Evolutionary conservation across 345 rosid species (phyloP), one percentile per base, ranked within the genome.

Genomic region (Murraya koenigii): DNA sequence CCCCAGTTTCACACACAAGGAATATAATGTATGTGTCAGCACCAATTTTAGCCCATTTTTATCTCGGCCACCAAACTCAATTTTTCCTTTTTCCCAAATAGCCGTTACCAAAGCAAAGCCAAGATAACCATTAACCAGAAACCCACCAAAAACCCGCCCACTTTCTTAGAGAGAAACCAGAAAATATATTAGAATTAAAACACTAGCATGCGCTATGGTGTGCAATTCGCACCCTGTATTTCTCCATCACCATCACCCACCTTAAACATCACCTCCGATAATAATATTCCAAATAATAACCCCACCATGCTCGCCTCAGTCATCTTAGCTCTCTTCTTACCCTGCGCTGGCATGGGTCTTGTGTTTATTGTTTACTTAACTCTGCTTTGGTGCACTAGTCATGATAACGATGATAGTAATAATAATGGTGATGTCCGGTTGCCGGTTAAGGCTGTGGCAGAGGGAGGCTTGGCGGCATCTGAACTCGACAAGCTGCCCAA

Each of bases 401-500:
- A 26, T 74, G 28, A 74, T 17, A 65, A 9, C 59, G 32, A 74
- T 74, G 28, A 74, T 17, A 65, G 6, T 65, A 26, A 74, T 35
- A 70, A 9, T 72, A 11, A 17, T 4, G 19, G 82, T 19, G 77
- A 77, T 25, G 2, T 75, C 5, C 47, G 77, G 41, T 36, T 63
- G 2, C 78, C 84, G 17, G 84, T 73, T 39, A 89, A 91, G 78
- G 56, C 80, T 5, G 77, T 39, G 44, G 69, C 47, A 4, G 82
- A 69, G 74, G 81, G 75, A 32, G 98, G 98, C 5, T 69, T 94
- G 69, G 83, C 97, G 0, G 74, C 80, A 9, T 73, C 84, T 20
- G 94, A 94, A 66, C 93, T 93, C 1, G 93, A 87, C 78, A 87
- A 81, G 75, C 62, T 93, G 71, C 98, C 98, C 0, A 88, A 67